Evolutionary conservation across 116 monocot genomes (phyloP).

Genomic region (Trichopus zeylanicus): DNA sequence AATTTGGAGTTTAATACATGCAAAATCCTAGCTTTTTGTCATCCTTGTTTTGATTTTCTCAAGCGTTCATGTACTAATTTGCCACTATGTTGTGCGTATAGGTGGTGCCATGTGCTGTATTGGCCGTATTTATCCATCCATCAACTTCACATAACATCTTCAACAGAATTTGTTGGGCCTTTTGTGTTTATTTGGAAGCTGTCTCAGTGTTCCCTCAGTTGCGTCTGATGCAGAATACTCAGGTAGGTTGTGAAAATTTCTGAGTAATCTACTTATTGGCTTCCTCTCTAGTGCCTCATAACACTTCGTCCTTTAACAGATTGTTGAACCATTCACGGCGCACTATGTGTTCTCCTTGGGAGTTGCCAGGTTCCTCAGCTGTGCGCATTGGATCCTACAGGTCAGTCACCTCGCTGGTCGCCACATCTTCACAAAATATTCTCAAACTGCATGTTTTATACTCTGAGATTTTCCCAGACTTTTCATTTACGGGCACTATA

Average conservation of each 20-base stretch:
- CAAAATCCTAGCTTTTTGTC: no score
- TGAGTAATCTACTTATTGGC: neutral
- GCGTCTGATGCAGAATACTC: conserved; percentile 41
- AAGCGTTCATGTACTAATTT: neutral
- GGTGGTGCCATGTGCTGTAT: conserved; percentile 28
- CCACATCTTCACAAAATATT: no score
- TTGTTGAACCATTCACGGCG: conserved; percentile 41
- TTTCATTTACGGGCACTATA: no score
- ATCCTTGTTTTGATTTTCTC: neutral
- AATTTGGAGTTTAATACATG: no score
- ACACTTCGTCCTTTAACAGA: conserved; percentile 8
- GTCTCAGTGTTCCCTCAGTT: conserved; percentile 45
- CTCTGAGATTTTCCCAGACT: no score
- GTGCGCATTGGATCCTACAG: conserved; percentile 45
- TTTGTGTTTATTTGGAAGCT: conserved; percentile 41
- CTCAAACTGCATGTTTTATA: no score
- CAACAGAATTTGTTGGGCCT: conserved; percentile 36
- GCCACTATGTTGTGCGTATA: conserved; percentile 2
- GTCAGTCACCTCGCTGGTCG: no score
- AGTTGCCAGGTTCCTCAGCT: conserved; percentile 33
- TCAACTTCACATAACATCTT: conserved; percentile 5
- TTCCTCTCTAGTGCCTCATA: neutral
- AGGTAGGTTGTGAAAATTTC: conserved; percentile 19
- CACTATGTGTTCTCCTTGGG: conserved; percentile 48
- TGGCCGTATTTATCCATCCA: conserved; percentile 9